Conservation (phyloP, 2,329 filamentous ascomycete genomes). For the Stromatinia cepivora region DNA sequence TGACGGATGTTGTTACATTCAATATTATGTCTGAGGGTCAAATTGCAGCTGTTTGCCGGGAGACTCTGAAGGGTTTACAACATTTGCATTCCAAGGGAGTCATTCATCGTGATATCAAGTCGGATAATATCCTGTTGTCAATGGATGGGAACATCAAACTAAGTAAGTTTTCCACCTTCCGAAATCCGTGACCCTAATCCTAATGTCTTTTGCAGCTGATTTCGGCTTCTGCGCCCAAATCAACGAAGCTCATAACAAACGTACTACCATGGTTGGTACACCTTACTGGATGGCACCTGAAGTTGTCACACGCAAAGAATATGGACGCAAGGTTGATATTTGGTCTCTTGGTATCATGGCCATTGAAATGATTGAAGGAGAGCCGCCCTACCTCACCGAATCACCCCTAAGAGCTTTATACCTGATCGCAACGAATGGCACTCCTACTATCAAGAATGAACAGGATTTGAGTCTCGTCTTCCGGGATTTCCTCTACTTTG, state of each 20-base stretch:
- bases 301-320: constrained; percentile 95
- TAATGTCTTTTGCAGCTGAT: constrained; percentile 64
- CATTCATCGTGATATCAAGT: constrained; percentile 98
- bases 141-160: constrained; percentile 96
- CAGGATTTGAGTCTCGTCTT: constrained; percentile 78
- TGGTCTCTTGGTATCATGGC: constrained; percentile 99
- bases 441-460: constrained; percentile 92
- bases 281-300: constrained; percentile 99
- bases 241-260: constrained; percentile 94
- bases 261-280: constrained; percentile 98
- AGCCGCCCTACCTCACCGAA: constrained; percentile 94
- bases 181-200: constrained; percentile 25
- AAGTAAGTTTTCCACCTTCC: constrained; percentile 58
- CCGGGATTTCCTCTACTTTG: constrained; percentile 87
- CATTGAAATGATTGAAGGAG: constrained; percentile 99
- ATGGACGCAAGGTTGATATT: constrained; percentile 97
- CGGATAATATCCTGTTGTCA: constrained; percentile 93
- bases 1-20: constrained; percentile 98
- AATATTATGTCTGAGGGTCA: constrained; percentile 99
- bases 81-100: constrained; percentile 97
- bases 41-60: constrained; percentile 92
- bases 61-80: constrained; percentile 88
- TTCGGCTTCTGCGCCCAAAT: constrained; percentile 99
- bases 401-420: constrained; percentile 90
- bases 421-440: constrained; percentile 95